Evolutionary conservation across 2,329 filamentous ascomycete genomes (phyloP), one percentile per base, ranked within the genome.

Genomic region (Clarireedia paspali): DNA sequence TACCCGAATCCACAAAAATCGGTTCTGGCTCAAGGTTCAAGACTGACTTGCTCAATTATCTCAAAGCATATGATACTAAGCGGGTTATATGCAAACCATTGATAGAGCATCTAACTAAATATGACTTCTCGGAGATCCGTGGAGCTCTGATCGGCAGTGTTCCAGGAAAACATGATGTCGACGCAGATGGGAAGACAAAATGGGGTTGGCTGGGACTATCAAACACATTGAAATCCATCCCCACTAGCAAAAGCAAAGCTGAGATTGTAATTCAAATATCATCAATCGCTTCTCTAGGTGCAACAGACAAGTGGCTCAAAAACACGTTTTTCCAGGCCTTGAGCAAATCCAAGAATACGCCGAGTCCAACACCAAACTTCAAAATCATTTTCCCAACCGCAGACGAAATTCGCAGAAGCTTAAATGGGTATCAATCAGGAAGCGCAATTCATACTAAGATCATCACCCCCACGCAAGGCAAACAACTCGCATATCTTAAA

Each of bases 371-470:
- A 20, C 78, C 83, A 0, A 74, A 71, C 4, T 85, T 87, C 71
- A 86, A 83, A 50, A 77, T 96, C 39, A 79, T 96, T 4, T 96
- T 92, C 62, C 91, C 91, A 0, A 92, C 89, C 0, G 75, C 87
- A 0, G 79, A 88, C 52, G 89, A 95, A 67, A 87, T 96, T 56
- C 81, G 89, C 15, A 75, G 74, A 42, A 91, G 86, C 0, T 69
- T 95, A 0, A 86, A 91, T 64, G 91, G 91, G 5, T 95, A 95
- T 66, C 70, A 65, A 2, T 89, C 89, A 0, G 91, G 91, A 0
- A 79, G 72, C 1, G 92, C 89, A 0, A 94, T 96, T 55, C 90
- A 95, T 66, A 89, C 84, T 64, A 94, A 90, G 67, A 81, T 84
- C 2, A 80, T 88, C 62, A 88, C 84, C 1, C 62, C 77, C 2